A percentile compares a stretch with the other conserved stretches of the same genome.
Evolutionary conservation across 129 eudicot species (phyloP).

Genomic region (Flaveria brownii): DNA sequence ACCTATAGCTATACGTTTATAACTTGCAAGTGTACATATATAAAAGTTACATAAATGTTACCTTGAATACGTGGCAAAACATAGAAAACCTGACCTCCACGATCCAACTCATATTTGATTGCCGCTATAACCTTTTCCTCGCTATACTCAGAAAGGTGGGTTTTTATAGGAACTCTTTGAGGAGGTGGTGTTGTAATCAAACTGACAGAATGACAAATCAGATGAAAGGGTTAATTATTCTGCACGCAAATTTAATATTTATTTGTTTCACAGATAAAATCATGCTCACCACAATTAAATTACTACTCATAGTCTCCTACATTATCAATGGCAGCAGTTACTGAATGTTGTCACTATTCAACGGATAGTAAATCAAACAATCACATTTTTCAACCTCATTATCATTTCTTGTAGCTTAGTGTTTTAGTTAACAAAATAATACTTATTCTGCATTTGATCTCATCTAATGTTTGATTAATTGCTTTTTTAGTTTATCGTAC

Average conservation of each 20-base stretch:
- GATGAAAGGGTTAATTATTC: neutral
- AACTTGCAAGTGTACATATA: constrained; percentile 4
- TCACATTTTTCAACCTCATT: neutral
- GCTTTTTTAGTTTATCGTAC: neutral
- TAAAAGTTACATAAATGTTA: constrained; percentile 25
- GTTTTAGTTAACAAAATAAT: neutral
- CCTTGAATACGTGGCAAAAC: constrained; percentile 98
- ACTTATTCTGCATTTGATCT: neutral
- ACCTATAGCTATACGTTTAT: neutral
- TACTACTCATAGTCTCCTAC: neutral
- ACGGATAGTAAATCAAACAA: neutral
- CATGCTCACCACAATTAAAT: constrained; percentile 15
- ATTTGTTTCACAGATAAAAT: constrained; percentile 12
- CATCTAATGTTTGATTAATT: neutral
- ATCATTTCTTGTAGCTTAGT: neutral
- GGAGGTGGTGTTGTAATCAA: constrained; percentile 97
- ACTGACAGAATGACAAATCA: constrained; percentile 42
- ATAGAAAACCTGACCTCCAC: constrained; percentile 98
- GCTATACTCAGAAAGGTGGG: constrained; percentile 80
- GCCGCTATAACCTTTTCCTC: constrained; percentile 79
- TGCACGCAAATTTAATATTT: constrained; percentile 1
- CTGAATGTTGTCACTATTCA: neutral
- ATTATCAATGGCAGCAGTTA: neutral
- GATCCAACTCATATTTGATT: constrained; percentile 79
- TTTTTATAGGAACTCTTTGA: constrained; percentile 93